phyloP scores from a whole-genome alignment of 768 basidiomycete genomes.

The Agaricus blazei region DNA sequence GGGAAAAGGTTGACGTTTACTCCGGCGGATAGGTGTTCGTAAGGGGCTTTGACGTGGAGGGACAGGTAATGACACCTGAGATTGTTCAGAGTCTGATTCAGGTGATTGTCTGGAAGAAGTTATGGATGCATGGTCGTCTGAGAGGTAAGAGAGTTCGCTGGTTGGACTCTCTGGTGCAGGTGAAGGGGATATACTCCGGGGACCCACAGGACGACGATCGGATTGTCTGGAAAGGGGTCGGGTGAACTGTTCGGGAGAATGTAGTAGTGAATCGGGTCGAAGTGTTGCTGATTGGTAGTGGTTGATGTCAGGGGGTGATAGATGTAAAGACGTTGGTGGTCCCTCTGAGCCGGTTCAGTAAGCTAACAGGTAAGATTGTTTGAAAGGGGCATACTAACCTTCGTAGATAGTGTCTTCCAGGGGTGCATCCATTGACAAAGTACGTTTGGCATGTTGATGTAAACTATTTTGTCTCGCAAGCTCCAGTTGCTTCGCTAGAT shows the following conservation, averaged over 20 bases:
- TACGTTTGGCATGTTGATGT: constrained; percentile 54
- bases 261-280: constrained; percentile 38
- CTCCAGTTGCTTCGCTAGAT: constrained; percentile 73
- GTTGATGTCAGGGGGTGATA: constrained; percentile 39
- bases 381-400: constrained; percentile 38
- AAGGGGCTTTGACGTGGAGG: constrained; percentile 25
- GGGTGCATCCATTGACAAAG: constrained; percentile 38
- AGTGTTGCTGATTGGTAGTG: constrained; percentile 44
- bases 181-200: constrained; percentile 70
- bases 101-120: constrained; percentile 8
- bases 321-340: constrained; percentile 48
- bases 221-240: constrained; percentile 43
- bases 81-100: constrained; percentile 7
- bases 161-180: constrained; percentile 42
- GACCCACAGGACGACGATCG: constrained; percentile 65
- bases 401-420: constrained; percentile 73
- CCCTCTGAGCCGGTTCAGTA: constrained; percentile 40
- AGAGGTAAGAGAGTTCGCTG: constrained; percentile 36
- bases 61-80: constrained; percentile 18
- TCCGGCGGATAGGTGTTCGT: constrained; percentile 54
- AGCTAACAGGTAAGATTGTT: constrained; percentile 1
- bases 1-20: constrained; percentile 65
- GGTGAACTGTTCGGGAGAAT: constrained; percentile 20
- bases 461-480: constrained; percentile 82
- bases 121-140: constrained; percentile 32